phyloP scores from a whole-genome alignment of 495 filamentous ascomycete genomes.

The Peziza echinospora region DNA sequence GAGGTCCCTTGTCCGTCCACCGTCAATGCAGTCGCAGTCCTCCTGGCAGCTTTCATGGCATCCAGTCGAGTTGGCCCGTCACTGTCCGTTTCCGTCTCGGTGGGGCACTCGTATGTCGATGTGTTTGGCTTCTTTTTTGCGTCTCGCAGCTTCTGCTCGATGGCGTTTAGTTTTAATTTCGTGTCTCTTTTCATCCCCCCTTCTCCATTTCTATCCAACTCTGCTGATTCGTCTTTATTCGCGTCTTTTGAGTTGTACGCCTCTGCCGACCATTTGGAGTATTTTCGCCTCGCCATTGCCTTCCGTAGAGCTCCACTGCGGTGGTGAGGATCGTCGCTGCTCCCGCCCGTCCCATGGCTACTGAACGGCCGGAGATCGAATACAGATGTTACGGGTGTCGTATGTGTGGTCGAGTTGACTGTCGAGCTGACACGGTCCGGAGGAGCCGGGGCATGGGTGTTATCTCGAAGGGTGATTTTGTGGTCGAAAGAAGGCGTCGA shows the following conservation, averaged over 20 bases:
- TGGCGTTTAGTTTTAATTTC: neutral
- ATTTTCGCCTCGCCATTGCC: conserved; percentile 16
- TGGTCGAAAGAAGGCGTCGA: conserved; percentile 2
- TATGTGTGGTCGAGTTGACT: conserved; percentile 1
- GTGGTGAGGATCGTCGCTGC: neutral
- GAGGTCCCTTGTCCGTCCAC: conserved; percentile 11
- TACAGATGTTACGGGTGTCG: neutral
- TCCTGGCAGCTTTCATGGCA: neutral
- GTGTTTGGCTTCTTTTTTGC: neutral
- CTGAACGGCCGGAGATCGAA: neutral
- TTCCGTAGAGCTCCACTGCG: conserved; percentile 12
- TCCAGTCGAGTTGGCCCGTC: neutral
- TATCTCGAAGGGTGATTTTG: conserved; percentile 14
- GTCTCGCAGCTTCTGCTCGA: neutral
- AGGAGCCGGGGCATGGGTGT: conserved; percentile 6
- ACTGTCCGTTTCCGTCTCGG: too few relatives aligned
- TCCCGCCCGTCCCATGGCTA: neutral
- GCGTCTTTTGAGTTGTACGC: neutral
- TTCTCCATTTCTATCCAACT: neutral
- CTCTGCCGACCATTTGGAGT: conserved; percentile 8
- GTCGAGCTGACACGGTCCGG: neutral
- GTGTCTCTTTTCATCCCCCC: too few relatives aligned
- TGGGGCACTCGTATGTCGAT: too few relatives aligned
- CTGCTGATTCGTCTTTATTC: neutral
- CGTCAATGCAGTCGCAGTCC: conserved; percentile 7